phyloP scores from a whole-genome alignment of 306 rosid genomes.

The Mimosa pudica region DNA sequence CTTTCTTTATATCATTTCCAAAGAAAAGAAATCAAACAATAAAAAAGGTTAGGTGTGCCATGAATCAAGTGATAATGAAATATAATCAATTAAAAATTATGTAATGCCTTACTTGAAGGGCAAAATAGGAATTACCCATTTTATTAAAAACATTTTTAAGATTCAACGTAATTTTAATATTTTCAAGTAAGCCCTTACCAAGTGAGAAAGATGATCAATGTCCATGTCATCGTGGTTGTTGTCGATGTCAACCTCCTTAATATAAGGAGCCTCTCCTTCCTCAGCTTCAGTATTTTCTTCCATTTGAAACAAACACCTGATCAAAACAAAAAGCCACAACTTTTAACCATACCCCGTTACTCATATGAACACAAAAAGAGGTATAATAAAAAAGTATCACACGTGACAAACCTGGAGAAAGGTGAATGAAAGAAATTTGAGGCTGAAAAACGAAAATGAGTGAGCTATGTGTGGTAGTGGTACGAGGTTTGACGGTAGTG shows the following conservation, averaged over 20 bases:
- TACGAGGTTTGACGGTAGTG: too few species aligned
- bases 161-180: constrained; percentile 31
- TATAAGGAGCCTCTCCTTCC: constrained; percentile 77
- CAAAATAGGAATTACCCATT: too few species aligned
- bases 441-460: too few species aligned
- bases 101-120: too few species aligned
- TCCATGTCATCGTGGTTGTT: constrained; percentile 31
- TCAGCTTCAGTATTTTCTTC: constrained; percentile 59
- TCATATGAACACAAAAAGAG: constrained; percentile 38
- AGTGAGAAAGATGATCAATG: constrained; percentile 68
- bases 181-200: constrained; percentile 66
- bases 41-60: background rate
- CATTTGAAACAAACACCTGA: constrained; percentile 46
- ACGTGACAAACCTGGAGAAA: too few species aligned
- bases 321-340: constrained; percentile 43
- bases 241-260: constrained; percentile 47
- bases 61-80: too few species aligned
- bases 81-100: too few species aligned
- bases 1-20: too few species aligned
- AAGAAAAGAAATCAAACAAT: background rate
- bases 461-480: too few species aligned
- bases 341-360: constrained; percentile 44
- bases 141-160: constrained; percentile 14
- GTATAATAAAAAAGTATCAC: background rate
- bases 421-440: too few species aligned